Percentiles rank a stretch among this genome's conserved stretches.
Conservation (phyloP, 495 filamentous ascomycete genomes). For the Hypoxylon subgilvum region DNA sequence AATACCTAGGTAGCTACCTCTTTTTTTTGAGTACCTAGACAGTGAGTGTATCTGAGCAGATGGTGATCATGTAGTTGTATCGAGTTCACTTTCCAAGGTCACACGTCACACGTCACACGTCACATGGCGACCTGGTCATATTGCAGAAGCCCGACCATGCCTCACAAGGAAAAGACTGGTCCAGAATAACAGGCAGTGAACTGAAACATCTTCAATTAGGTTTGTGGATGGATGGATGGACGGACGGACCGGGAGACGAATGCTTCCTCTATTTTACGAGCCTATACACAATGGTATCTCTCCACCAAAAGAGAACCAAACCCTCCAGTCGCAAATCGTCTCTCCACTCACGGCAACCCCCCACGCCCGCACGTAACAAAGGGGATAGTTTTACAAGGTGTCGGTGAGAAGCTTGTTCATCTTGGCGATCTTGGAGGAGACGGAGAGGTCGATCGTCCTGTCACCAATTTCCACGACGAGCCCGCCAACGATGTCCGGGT, state of each 20-base stretch:
- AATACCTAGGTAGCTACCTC: too few species aligned
- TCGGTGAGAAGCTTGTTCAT: conserved; percentile 99
- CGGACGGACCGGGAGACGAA: conserved; percentile 30
- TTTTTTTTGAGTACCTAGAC: too few species aligned
- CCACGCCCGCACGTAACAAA: conserved; percentile 38
- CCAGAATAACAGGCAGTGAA: neutral
- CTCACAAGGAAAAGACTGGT: neutral
- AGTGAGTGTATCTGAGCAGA: too few species aligned
- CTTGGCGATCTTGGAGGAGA: conserved; percentile 91
- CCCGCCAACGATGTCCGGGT: conserved; percentile 91
- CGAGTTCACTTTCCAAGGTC: too few species aligned
- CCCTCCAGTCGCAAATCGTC: conserved; percentile 40
- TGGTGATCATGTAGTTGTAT: too few species aligned
- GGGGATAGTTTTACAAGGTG: conserved; percentile 74
- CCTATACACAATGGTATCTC: conserved; percentile 40
- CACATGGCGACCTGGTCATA: too few species aligned
- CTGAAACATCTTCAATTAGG: conserved; percentile 31
- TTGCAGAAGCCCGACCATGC: too few species aligned
- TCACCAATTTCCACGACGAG: conserved; percentile 96
- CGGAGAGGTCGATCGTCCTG: conserved; percentile 95
- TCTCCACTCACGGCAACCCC: conserved; percentile 24
- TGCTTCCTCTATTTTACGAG: conserved; percentile 46
- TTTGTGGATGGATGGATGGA: conserved; percentile 28
- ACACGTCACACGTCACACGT: too few species aligned
- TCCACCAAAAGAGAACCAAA: conserved; percentile 17